phyloP scores from a whole-genome alignment of 805 yeast genomes.

The Diddensiella santjacobensis region DNA sequence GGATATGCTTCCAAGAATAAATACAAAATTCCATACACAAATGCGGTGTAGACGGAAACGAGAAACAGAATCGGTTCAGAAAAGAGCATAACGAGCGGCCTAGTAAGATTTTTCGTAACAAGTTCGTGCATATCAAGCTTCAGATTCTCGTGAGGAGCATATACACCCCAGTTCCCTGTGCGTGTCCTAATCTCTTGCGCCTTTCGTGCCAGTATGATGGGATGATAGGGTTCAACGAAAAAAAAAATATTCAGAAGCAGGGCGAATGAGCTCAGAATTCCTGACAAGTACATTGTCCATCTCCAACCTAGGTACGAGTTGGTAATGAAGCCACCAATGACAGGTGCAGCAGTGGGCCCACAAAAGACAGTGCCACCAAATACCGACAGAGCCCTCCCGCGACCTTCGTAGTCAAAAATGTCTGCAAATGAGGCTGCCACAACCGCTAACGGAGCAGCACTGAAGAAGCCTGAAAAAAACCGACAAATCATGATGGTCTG shows the following conservation, averaged over 20 bases:
- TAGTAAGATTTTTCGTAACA: constrained; percentile 53
- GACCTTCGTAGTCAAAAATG: constrained; percentile 22
- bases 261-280: constrained; percentile 50
- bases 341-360: constrained; percentile 80
- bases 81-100: constrained; percentile 64
- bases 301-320: constrained; percentile 68
- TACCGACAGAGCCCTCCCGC: background rate
- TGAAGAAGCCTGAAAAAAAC: constrained; percentile 70
- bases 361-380: constrained; percentile 44
- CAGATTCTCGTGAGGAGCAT: constrained; percentile 67
- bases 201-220: constrained; percentile 55
- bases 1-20: constrained; percentile 72
- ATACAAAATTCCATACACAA: constrained; percentile 75
- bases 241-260: constrained; percentile 38
- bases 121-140: constrained; percentile 55
- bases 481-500: constrained; percentile 73
- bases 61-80: constrained; percentile 68
- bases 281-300: constrained; percentile 74
- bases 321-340: constrained; percentile 64
- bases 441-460: constrained; percentile 77
- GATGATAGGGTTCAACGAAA: constrained; percentile 63
- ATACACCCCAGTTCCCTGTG: constrained; percentile 78
- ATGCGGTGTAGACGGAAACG: constrained; percentile 66
- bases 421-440: constrained; percentile 64
- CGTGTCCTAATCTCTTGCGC: constrained; percentile 58